These are phyloP conservation scores for Trichoderma orchidacearum DNA, from an alignment of 495 filamentous ascomycete genomes.

Conservation along the genomic window DNA sequence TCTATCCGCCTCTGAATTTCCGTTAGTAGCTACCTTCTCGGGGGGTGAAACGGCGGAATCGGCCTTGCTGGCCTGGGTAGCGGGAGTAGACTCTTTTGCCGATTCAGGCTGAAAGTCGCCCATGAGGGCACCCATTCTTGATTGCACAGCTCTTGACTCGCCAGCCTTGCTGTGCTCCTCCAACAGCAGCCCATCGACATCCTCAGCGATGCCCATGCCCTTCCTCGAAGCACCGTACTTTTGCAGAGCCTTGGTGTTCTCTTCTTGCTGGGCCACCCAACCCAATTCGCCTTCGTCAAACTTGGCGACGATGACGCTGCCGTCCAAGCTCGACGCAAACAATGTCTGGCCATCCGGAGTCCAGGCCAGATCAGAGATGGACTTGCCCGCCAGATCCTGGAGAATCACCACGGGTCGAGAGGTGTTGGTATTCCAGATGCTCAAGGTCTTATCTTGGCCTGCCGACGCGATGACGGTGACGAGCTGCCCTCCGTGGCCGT, in stretches of 20 bases:
- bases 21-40: slow-evolving; percentile 22
- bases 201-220: slow-evolving; percentile 79
- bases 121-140: slow-evolving; percentile 95
- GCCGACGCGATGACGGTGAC: slow-evolving; percentile 95
- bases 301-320: slow-evolving; percentile 59
- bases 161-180: slow-evolving; percentile 88
- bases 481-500: slow-evolving; percentile 26
- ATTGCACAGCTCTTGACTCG: slow-evolving; percentile 78
- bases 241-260: slow-evolving; percentile 82
- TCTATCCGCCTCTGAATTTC: slow-evolving; percentile 14
- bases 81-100: slow-evolving; percentile 15
- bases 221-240: slow-evolving; percentile 83
- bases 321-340: slow-evolving; percentile 77
- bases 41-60: slow-evolving; percentile 11
- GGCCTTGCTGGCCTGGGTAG: slow-evolving; percentile 27
- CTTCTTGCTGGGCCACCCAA: slow-evolving; percentile 49
- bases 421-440: slow-evolving; percentile 93
- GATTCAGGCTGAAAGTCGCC: slow-evolving; percentile 47
- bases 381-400: slow-evolving; percentile 77
- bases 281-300: slow-evolving; percentile 35
- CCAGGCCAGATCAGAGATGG: slow-evolving; percentile 91
- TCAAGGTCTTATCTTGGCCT: slow-evolving; percentile 89
- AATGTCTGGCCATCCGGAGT: slow-evolving; percentile 79
- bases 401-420: slow-evolving; percentile 78
- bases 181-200: slow-evolving; percentile 68